Evolutionary conservation across 1,139 yeast genomes (phyloP), one percentile per base, ranked within the genome.

Genomic region (Geotrichum siamense): DNA sequence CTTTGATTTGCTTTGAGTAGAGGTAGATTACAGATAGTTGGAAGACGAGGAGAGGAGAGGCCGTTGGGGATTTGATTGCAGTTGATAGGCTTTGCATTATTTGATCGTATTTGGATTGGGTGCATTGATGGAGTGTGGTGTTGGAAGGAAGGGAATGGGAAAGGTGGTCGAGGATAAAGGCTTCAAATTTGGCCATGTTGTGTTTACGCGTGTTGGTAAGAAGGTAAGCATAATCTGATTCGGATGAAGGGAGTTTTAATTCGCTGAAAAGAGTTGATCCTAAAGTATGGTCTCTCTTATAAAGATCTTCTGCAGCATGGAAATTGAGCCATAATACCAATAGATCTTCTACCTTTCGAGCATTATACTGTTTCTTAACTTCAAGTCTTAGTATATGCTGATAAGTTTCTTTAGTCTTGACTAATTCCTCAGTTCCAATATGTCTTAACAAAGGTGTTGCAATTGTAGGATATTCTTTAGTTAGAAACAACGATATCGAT

Each of bases 361-460:
- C 13, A 23, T 28, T 35, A 15, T 27, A 38, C 2, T 12, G n/a
- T 5, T 15, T 12, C 8, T 16, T 22, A 6, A 39, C 19, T 9
- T 29, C 38, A 9, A 19, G 21, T 8, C 29, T 10, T 10, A 29
- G 9, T 6, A 12, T 32, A 6, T 19, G 3, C 8, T 39, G 29
- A 15, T 39, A 39, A 1, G 25, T 12, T 21, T 38, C 38, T 10
- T 20, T 20, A 6, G 39, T 10, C 19, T 35, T 17, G 3, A 33
- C 16, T 3, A 32, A 30, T 2, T 21, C 22, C n/a, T 12, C 19
- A 15, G 9, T 17, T 2, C 32, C 36, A 23, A 33, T 38, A 25
- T 34, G 35, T 21, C 43, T 34, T 13, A 39, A 13, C 13, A 43
- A 33, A 8, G 25, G 32, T 2, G 35, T 21, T 3, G 47, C 38